Evolutionary conservation across 2,329 filamentous ascomycete species (phyloP), one percentile per base, ranked within the genome.

Genomic region (Aciculosporium take): DNA sequence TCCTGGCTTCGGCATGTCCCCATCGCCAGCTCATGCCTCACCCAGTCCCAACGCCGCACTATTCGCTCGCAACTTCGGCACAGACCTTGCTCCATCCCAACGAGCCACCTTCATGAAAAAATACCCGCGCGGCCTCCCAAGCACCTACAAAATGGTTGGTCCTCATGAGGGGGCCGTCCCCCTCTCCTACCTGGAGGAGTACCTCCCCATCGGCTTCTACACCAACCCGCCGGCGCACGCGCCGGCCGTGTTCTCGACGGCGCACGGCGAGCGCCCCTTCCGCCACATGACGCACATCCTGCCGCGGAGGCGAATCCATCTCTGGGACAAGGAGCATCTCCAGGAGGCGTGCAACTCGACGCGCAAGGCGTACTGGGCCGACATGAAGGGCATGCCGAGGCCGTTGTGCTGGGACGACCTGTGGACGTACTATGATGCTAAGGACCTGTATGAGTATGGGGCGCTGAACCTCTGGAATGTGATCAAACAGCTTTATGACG

Each of bases 381-480:
- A 51, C 9, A 58, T 69, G 54, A 58, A 53, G 44, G 27, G 28
- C 1, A 60, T 67, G 53, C 45, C 40, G 17, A 34, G 51, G 17
- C 58, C 55, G 2, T 13, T 51, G 23, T 53, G 42, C 45, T 67
- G 60, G 53, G 57, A 60, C 28, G 62, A 67, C 21, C 52, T 73
- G 18, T 71, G 65, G 55, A 48, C 53, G 2, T 72, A 66, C 47
- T 74, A 68, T 37, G 69, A 73, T 46, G 58, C 61, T 1, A 44
- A 52, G 8, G 69, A 73, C 38, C 54, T 74, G 23, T 73, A 68
- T 51, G 37, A 58, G 28, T 56, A 62, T 10, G 70, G 70, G 7
- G 64, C 63, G 0, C 54, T 63, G 45, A 74, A 74, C 45, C 54
- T 72, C 10, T 69, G 63, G 62, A 65, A 64, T 21, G 57, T 72